These are phyloP conservation scores for Kodamaea laetipori DNA, from an alignment of 805 yeast genomes.

Conservation along the genomic window DNA sequence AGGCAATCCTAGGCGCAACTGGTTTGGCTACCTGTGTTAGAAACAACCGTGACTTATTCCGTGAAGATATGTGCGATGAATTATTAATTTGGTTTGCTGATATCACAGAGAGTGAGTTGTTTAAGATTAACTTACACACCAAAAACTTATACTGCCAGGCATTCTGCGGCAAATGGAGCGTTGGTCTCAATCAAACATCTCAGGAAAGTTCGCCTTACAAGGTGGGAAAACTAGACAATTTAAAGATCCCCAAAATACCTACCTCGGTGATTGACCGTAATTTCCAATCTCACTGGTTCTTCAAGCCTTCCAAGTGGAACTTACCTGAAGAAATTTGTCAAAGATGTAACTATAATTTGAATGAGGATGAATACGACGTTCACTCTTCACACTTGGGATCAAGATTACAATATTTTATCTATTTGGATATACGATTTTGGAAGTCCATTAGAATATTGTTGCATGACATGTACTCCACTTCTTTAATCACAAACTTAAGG, in stretches of 20 bases:
- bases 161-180: slow-evolving; percentile 62
- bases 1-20: slow-evolving; percentile 57
- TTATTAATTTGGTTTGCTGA: slow-evolving; percentile 67
- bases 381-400: slow-evolving; percentile 44
- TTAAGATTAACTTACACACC: slow-evolving; percentile 48
- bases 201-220: slow-evolving; percentile 20
- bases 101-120: slow-evolving; percentile 54
- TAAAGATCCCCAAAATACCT: slow-evolving; percentile 42
- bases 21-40: slow-evolving; percentile 69
- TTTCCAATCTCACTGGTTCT: slow-evolving; percentile 40
- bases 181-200: slow-evolving; percentile 40
- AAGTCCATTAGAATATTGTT: slow-evolving; percentile 56
- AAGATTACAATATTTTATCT: slow-evolving; percentile 59
- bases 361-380: slow-evolving; percentile 27
- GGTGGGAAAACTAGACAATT: slow-evolving; percentile 37
- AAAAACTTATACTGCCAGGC: slow-evolving; percentile 58
- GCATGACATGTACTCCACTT: slow-evolving; percentile 65
- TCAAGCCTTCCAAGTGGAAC: slow-evolving; percentile 48
- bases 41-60: slow-evolving; percentile 65
- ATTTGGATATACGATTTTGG: slow-evolving; percentile 74
- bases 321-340: slow-evolving; percentile 42
- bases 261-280: slow-evolving; percentile 13
- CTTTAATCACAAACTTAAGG: slow-evolving; percentile 59
- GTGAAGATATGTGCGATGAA: slow-evolving; percentile 81
- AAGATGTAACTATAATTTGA: slow-evolving; percentile 50